Conservation (phyloP, 306 rosid genomes). For the Fagus crenata region DNA sequence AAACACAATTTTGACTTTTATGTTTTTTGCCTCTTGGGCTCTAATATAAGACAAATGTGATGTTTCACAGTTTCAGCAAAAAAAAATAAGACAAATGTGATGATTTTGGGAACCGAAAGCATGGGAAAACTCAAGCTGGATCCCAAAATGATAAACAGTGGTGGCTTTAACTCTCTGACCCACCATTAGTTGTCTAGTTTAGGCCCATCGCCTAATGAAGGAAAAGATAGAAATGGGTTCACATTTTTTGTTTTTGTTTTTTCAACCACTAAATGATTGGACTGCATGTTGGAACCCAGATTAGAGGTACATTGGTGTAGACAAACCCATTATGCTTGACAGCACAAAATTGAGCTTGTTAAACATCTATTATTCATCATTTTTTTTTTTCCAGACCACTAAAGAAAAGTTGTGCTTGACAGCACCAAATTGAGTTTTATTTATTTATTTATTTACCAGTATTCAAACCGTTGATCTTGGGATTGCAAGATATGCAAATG, state of each 20-base stretch:
- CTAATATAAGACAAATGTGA: background rate
- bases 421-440: no score
- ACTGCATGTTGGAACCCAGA: background rate
- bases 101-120: conserved; percentile 5
- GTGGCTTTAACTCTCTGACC: background rate
- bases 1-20: background rate
- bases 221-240: background rate
- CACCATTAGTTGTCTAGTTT: background rate
- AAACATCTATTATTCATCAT: background rate
- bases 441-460: no score
- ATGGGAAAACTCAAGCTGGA: background rate
- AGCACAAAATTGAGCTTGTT: background rate
- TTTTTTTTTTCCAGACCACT: no score
- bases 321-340: background rate
- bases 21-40: background rate
- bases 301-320: no score
- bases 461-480: no score
- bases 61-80: background rate
- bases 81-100: background rate
- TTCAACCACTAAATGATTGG: background rate
- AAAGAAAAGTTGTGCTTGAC: no score
- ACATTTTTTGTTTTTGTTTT: background rate
- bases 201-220: background rate
- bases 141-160: background rate
- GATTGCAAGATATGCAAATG: no score